Percentiles rank a stretch among this genome's conserved stretches.
Conservation (phyloP, 1,284 basidiomycete species). For the Papiliotrema terrestris region DNA sequence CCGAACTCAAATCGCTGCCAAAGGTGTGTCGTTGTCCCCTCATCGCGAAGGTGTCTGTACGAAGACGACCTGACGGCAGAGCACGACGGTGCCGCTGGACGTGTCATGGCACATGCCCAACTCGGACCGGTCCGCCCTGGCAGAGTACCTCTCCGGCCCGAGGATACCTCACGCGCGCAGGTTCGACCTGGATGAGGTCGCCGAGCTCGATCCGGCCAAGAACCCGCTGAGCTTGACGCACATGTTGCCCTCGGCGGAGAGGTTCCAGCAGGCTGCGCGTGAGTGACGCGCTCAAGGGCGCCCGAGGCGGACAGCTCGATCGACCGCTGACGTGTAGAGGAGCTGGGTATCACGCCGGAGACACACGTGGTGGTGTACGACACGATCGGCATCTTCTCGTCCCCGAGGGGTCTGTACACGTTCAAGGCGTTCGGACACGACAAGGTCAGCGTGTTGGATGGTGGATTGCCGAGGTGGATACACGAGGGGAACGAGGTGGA, state of each 20-base stretch:
- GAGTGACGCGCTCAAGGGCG: slow-evolving; percentile 41
- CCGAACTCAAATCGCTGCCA: slow-evolving; percentile 33
- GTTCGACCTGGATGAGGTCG: slow-evolving; percentile 72
- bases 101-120: slow-evolving; percentile 50
- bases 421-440: slow-evolving; percentile 84
- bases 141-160: slow-evolving; percentile 44
- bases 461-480: slow-evolving; percentile 81
- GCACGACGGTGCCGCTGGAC: slow-evolving; percentile 39
- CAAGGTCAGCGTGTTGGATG: slow-evolving; percentile 80
- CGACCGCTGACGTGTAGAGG: slow-evolving; percentile 52
- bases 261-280: slow-evolving; percentile 81
- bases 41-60: not conserved
- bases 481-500: slow-evolving; percentile 66
- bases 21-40: slow-evolving; percentile 17
- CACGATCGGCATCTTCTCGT: slow-evolving; percentile 77
- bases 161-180: slow-evolving; percentile 72
- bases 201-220: slow-evolving; percentile 48
- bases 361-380: slow-evolving; percentile 91
- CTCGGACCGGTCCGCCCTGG: slow-evolving; percentile 36
- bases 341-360: slow-evolving; percentile 67
- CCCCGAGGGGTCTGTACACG: slow-evolving; percentile 86
- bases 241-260: slow-evolving; percentile 77
- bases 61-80: slow-evolving; percentile 9
- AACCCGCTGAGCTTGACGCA: slow-evolving; percentile 72
- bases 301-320: not conserved